Percentiles rank a stretch among this genome's conserved stretches.
Evolutionary conservation across 1,284 basidiomycete genomes (phyloP).

Genomic region (Hypsizygus ulmarius): DNA sequence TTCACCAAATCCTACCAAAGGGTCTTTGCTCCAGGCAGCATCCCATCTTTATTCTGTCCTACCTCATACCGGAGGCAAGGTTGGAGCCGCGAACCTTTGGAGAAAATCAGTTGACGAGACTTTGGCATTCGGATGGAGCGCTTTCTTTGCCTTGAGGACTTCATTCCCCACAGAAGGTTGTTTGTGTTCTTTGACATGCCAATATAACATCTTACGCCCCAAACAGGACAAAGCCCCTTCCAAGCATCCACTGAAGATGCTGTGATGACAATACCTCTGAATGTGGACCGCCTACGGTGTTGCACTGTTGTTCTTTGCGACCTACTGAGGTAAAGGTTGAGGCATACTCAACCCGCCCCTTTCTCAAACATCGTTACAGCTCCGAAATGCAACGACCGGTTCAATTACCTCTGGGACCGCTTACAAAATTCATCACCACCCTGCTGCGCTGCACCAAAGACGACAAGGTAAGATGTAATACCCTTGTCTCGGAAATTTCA

Average conservation of each 20-base stretch:
- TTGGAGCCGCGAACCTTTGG: slow-evolving; percentile 68
- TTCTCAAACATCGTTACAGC: slow-evolving; percentile 35
- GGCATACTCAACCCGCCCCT: background rate
- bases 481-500: background rate
- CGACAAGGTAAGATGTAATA: slow-evolving; percentile 37
- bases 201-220: background rate
- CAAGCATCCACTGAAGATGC: slow-evolving; percentile 11
- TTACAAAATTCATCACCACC: slow-evolving; percentile 50
- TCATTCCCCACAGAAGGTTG: slow-evolving; percentile 49
- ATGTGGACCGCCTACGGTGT: slow-evolving; percentile 57
- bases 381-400: slow-evolving; percentile 65
- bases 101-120: slow-evolving; percentile 70
- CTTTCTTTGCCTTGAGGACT: slow-evolving; percentile 55
- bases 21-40: slow-evolving; percentile 44
- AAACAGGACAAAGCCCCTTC: slow-evolving; percentile 5
- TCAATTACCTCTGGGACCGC: slow-evolving; percentile 64
- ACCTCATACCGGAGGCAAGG: slow-evolving; percentile 73
- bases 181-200: background rate
- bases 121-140: slow-evolving; percentile 57
- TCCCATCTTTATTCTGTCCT: slow-evolving; percentile 58
- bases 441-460: slow-evolving; percentile 59
- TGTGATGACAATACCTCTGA: slow-evolving; percentile 41
- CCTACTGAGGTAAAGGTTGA: slow-evolving; percentile 45
- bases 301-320: slow-evolving; percentile 50
- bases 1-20: slow-evolving; percentile 39